Evolutionary conservation across 495 filamentous ascomycete genomes (phyloP).

Genomic region (Tuber aestivum): DNA sequence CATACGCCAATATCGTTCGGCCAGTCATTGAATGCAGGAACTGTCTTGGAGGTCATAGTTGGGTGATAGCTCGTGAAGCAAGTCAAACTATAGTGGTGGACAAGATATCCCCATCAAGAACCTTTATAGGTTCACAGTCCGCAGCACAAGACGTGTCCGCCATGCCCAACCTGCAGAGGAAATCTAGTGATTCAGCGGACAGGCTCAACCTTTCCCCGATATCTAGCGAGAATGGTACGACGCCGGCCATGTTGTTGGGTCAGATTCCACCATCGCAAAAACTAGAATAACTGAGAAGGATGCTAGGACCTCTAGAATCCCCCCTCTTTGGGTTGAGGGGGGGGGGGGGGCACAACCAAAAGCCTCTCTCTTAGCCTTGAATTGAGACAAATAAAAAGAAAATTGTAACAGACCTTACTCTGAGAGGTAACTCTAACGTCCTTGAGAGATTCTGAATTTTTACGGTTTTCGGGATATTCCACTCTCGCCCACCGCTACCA

Average conservation of each 20-base stretch:
- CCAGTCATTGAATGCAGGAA: conserved; percentile 8
- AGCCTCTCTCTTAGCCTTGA: no score
- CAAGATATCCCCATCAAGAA: neutral
- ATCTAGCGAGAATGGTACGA: neutral
- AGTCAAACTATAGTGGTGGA: neutral
- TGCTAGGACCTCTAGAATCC: no score
- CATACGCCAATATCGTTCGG: conserved; percentile 15
- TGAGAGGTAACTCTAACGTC: no score
- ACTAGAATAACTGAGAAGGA: no score
- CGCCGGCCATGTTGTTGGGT: neutral
- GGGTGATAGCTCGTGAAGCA: neutral
- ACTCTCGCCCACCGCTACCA: no score
- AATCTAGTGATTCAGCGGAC: neutral
- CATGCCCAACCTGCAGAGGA: neutral
- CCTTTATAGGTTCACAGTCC: neutral
- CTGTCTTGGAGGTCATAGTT: neutral
- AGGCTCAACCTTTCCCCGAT: neutral
- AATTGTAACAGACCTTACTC: no score
- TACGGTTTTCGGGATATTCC: no score
- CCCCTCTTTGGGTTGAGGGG: no score
- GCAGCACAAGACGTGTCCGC: neutral
- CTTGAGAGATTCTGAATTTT: no score
- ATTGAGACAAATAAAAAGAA: no score
- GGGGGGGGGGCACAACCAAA: no score
- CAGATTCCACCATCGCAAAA: neutral